These are phyloP conservation scores for Amanita pseudoporphyria DNA, from an alignment of 768 basidiomycete species.

Conservation along the genomic window DNA sequence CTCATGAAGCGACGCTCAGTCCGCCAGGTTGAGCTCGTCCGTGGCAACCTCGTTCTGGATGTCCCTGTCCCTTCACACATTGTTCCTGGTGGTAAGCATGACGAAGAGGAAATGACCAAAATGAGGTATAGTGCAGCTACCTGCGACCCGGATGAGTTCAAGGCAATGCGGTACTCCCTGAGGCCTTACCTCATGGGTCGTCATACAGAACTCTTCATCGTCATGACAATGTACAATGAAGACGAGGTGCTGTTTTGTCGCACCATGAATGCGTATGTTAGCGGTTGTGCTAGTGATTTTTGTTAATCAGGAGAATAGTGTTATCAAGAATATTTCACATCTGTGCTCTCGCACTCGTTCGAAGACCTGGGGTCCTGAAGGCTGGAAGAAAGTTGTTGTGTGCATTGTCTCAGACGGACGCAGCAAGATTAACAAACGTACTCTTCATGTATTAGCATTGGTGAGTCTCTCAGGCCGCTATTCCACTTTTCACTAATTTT, in stretches of 20 bases:
- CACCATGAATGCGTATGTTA: conserved; percentile 76
- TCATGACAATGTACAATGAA: conserved; percentile 97
- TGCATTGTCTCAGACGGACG: conserved; percentile 84
- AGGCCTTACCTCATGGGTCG: conserved; percentile 73
- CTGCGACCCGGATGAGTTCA: conserved; percentile 85
- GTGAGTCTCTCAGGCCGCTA: conserved; percentile 26
- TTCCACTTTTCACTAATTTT: not conserved
- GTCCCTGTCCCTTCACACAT: conserved; percentile 73
- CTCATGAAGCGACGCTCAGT: conserved; percentile 76
- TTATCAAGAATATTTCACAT: conserved; percentile 81
- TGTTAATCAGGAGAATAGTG: conserved; percentile 29
- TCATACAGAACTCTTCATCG: conserved; percentile 87
- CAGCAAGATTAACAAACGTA: conserved; percentile 81
- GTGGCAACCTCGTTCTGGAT: conserved; percentile 82
- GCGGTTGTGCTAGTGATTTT: not conserved
- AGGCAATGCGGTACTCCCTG: conserved; percentile 66
- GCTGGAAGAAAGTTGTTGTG: conserved; percentile 88
- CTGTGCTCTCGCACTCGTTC: conserved; percentile 61
- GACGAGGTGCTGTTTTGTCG: conserved; percentile 69
- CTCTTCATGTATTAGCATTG: conserved; percentile 79
- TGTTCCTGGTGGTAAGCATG: conserved; percentile 51
- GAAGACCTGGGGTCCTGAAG: conserved; percentile 80
- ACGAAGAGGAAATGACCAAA: conserved; percentile 69
- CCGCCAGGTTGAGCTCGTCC: conserved; percentile 67
- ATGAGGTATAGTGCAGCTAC: conserved; percentile 86